Percentiles rank a stretch among this genome's conserved stretches.
Evolutionary conservation across 148 eudicot species (phyloP).

Genomic region (Euryodendron excelsum): DNA sequence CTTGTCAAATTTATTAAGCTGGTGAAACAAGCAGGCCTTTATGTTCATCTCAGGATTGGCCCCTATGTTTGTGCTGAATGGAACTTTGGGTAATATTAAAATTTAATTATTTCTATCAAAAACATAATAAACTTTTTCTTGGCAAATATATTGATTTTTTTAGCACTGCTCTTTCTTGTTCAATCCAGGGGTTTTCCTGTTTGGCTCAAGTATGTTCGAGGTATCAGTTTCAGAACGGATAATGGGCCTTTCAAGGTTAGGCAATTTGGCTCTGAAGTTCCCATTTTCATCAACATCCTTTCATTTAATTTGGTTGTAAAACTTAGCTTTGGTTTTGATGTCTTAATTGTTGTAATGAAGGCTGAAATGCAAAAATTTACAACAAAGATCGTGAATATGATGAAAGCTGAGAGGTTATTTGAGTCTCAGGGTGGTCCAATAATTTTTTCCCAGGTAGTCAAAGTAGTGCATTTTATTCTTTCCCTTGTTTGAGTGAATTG

Average conservation of each 20-base stretch:
- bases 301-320: conserved; percentile 1
- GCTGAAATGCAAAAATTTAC: conserved; percentile 86
- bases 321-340: background rate
- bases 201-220: conserved; percentile 88
- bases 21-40: conserved; percentile 73
- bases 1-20: conserved; percentile 80
- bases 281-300: background rate
- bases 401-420: conserved; percentile 72
- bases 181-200: conserved; percentile 82
- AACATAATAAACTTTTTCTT: background rate
- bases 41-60: conserved; percentile 86
- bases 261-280: background rate
- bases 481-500: background rate
- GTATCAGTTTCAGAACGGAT: conserved; percentile 84
- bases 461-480: background rate
- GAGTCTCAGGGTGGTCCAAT: conserved; percentile 96
- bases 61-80: conserved; percentile 98
- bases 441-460: conserved; percentile 77
- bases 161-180: conserved; percentile 1
- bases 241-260: conserved; percentile 90
- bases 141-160: background rate
- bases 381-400: conserved; percentile 77
- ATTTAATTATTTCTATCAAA: background rate
- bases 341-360: conserved; percentile 29
- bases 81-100: conserved; percentile 79